Base-by-base conservation (phyloP, 2,329 filamentous ascomycete genomes). In the Cladophialophora exuberans region DNA sequence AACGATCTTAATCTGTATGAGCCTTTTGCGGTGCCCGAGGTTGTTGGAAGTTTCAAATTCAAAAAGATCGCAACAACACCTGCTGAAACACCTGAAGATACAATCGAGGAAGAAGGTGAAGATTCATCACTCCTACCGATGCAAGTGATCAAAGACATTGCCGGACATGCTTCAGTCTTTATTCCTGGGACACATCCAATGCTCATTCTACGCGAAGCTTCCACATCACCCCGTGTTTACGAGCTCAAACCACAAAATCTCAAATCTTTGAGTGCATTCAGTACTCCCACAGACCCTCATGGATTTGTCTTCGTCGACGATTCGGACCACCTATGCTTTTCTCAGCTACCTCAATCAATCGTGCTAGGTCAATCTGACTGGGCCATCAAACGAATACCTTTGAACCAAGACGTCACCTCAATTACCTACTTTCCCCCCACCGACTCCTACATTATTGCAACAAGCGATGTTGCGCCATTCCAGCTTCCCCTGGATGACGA, bases 1-100 rank as follows among this genome's bases (percentile, higher is more conserved):
- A 88, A 96, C 61, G 92, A 97, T 67, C 75, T 97, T 28, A 87
- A 88, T 9, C 81, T 97, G 41, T 99, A 97, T 69, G 85, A 94
- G 68, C 91, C 93, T 1, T 87, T 90, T 63, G 79, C 52, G 2
- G 44, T 49, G n/a, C 61, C 60, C 2, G 50, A 58, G 4, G 54
- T 59, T 9, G 45, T 52, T 7, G 61, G 62, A 25, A 50, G 79
- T 6, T 75, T 97, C 9, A 83, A 85, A 51, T 96, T 96, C 71
- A 79, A 87, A 52, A 96, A 96, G 70, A 13, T 78, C 81, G 25
- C 73, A 92, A 39, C 87, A 89, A 6, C 84, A 76, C 57, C 79
- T 76, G 58, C 70, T 45, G 48, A 73, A 75, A 33, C 53, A 26
- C 75, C 79, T 2, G 72, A 79, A 6, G 74, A 80, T 13, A 77